Base-by-base conservation (phyloP, 257 asterid genomes). In the Galeopsis tetrahit region DNA sequence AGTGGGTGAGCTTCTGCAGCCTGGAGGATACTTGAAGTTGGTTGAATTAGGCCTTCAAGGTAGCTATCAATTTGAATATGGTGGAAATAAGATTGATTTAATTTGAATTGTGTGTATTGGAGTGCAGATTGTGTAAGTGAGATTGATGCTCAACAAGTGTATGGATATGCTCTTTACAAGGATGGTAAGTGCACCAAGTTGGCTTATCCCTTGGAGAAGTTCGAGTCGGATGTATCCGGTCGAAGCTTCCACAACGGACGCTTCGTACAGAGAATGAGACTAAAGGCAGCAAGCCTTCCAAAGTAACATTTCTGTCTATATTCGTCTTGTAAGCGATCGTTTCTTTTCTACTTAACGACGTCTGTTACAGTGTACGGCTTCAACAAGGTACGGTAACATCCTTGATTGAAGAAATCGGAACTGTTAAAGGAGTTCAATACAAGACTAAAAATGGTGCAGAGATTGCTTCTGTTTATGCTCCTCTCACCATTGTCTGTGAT, bases 191-290 rank as follows among this genome's bases (percentile, higher is more conserved):
- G 73, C 15, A 43, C 84, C 10, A 73, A 33, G 75, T 51, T 86
- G 59, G 73, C 92, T 56, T 86, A 88, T 75, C 95, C 92, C 34
- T 60, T 85, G 71, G 90, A 88, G 75, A 78, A 86, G 57, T 88
- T 81, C 51, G 79, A 74, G 17, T 51, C 90, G 0, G 85, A 89
- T 74, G 81, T 89, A 13, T 75, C 90, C 0, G 96, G 93, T 38
- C 81, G 89, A 72, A 69, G 90, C 80, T 89, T 89, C 72, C 90
- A 87, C 71, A 86, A 89, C 42, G 96, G 96, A 14, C 84, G 89
- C 35, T 89, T 86, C 80, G 69, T 89, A 58, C 91, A 83, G 74
- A 72, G 87, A 75, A 85, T 89, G 93, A 70, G 96, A 71, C 83
- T 85, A 51, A 89, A 89, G 74, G 89, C 88, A 53, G 77, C 85